phyloP scores from a whole-genome alignment of 1,284 basidiomycete genomes.

The Tausonia pullulans region DNA sequence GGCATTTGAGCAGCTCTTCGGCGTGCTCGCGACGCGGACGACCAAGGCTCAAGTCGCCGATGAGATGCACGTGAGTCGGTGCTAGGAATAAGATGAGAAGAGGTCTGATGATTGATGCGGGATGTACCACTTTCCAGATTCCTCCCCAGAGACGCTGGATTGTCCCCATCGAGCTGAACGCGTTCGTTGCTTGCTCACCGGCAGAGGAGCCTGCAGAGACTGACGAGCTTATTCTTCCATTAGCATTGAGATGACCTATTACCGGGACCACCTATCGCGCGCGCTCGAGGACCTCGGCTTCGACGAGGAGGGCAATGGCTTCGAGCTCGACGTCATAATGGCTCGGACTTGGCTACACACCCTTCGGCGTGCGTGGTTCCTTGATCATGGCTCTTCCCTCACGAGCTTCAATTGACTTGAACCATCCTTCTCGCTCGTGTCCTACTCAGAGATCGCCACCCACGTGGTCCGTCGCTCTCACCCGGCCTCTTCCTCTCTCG shows the following conservation, averaged over 20 bases:
- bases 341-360: background rate
- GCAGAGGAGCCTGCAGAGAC: background rate
- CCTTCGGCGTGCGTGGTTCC: conserved; percentile 5
- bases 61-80: conserved; percentile 7
- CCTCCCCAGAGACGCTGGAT: conserved; percentile 11
- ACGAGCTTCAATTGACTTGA: background rate
- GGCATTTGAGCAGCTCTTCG: conserved; percentile 7
- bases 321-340: background rate
- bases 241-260: conserved; percentile 5
- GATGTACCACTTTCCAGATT: background rate
- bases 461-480: conserved; percentile 7
- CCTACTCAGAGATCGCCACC: conserved; percentile 8
- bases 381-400: background rate
- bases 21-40: conserved; percentile 8
- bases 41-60: conserved; percentile 2
- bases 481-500: too few species aligned
- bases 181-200: background rate
- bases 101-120: too few species aligned
- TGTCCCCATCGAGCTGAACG: conserved; percentile 7
- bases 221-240: background rate
- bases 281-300: conserved; percentile 5
- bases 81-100: too few species aligned
- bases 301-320: conserved; percentile 1
- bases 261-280: background rate
- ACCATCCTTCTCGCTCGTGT: background rate